phyloP scores from a whole-genome alignment of 176 grass and related monocot genomes.

The Aegilops umbellulata region DNA sequence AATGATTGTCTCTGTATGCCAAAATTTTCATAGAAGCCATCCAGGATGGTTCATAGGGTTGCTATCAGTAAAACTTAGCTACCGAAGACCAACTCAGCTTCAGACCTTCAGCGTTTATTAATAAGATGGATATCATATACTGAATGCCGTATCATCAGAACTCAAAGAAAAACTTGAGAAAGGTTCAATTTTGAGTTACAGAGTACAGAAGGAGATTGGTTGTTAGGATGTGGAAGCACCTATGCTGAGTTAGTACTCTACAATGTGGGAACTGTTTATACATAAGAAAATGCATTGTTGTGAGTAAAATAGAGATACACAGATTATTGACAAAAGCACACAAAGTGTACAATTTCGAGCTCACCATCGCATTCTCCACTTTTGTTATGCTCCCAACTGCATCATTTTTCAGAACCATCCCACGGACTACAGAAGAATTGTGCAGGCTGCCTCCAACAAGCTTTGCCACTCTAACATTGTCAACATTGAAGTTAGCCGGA shows the following conservation, averaged over 20 bases:
- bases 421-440: constrained; percentile 79
- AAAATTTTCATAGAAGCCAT: background rate
- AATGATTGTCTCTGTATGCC: background rate
- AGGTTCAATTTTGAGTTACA: background rate
- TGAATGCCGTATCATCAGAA: background rate
- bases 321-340: background rate
- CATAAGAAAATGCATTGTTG: background rate
- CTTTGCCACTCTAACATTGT: constrained; percentile 95
- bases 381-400: constrained; percentile 76
- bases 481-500: constrained; percentile 66
- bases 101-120: background rate
- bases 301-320: background rate
- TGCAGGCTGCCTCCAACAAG: constrained; percentile 86
- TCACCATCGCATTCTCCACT: constrained; percentile 74
- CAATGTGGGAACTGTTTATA: background rate
- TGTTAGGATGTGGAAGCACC: background rate
- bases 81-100: background rate
- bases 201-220: background rate
- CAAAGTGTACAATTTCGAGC: background rate
- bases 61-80: background rate
- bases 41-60: background rate
- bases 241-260: background rate
- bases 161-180: background rate
- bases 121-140: background rate
- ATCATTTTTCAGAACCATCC: constrained; percentile 88